Base-by-base conservation (phyloP, 495 filamentous ascomycete species). In the Chaetomium tenue region DNA sequence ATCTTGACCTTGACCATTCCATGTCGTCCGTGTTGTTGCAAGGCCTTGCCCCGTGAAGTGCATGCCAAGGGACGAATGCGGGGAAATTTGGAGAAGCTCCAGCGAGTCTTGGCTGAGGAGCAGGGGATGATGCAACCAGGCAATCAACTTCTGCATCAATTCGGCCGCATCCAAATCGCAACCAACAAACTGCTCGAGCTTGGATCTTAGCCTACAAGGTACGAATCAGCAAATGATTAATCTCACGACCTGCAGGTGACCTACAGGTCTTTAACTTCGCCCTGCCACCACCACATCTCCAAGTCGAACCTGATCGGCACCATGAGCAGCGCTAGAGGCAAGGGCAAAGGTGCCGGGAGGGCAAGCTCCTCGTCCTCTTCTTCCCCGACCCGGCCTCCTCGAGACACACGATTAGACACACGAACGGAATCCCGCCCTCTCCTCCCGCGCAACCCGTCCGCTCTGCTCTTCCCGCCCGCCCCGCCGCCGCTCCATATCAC, bases 401-500 rank as follows among this genome's bases (percentile, higher is more conserved):
- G 26, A 52, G 22, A 40, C 40, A 25, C 23, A 37, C 33, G 33
- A 12, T 8, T 37, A 37, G 33, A 37, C 33, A 37, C 33, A 37
- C 33, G 33, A 37, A 7, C 33, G 42, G 22, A 39, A 30, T 23
- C 23, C 28, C 68, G 61, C n/a, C 46, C 63, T 5, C 56, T 37
- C 20, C 61, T 40, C 30, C 47, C 63, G 23, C 53, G 52, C 52
- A 68, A 30, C 40, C 66, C 66, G 30, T 46, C 52, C 13, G 59
- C 60, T 2, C 30, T 51, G 15, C 23, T 61, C 30, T 37, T 61
- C 53, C 65, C 67, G 53, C 67, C 65, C 6, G 63, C 69, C 40
- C 68, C 75, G 23, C 76, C 81, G 44, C 82, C 83, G 60, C 77
- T 93, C 53, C 83, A 87, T 70, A 82, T 97, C 23, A 92, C 87